Conservation (phyloP, 2,329 filamentous ascomycete species). For the Stagonosporopsis rhizophila region DNA sequence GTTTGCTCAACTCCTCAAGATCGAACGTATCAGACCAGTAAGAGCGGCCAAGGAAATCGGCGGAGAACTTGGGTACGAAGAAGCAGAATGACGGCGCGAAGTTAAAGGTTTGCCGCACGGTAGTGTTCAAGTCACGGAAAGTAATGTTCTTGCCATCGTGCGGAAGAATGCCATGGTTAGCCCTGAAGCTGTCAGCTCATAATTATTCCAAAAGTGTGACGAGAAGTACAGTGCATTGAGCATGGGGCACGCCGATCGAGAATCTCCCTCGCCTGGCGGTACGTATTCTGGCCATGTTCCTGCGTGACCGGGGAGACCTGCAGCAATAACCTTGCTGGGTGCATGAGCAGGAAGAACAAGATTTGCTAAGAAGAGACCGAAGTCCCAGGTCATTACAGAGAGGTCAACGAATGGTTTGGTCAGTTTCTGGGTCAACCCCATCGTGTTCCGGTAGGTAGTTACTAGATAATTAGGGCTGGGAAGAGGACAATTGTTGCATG, state of each 20-base stretch:
- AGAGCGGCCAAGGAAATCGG: slow-evolving; percentile 29
- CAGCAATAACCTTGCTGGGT: slow-evolving; percentile 46
- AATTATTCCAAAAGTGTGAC: too few species aligned
- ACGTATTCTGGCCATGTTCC: slow-evolving; percentile 50
- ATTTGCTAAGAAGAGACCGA: slow-evolving; percentile 49
- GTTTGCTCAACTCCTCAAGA: slow-evolving; percentile 40
- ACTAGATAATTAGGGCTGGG: neutral
- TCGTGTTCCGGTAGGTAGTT: neutral
- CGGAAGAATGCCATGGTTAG: slow-evolving; percentile 45
- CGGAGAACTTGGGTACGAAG: slow-evolving; percentile 40
- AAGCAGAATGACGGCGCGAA: slow-evolving; percentile 43
- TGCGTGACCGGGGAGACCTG: slow-evolving; percentile 44
- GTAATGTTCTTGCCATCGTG: slow-evolving; percentile 43
- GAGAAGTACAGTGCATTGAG: slow-evolving; percentile 33
- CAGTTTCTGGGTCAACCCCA: slow-evolving; percentile 25
- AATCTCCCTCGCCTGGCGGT: slow-evolving; percentile 46
- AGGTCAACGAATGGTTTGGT: slow-evolving; percentile 44
- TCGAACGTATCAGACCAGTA: slow-evolving; percentile 34
- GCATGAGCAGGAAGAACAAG: slow-evolving; percentile 47
- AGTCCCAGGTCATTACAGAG: slow-evolving; percentile 51
- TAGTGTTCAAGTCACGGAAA: slow-evolving; percentile 35
- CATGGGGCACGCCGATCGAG: slow-evolving; percentile 33
- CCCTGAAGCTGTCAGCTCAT: slow-evolving; percentile 20
- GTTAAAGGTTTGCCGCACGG: slow-evolving; percentile 40
- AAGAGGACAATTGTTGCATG: neutral